Percentiles rank a stretch among this genome's conserved stretches.
These are phyloP conservation scores for Gloeophyllum trabeum DNA, from an alignment of 768 basidiomycete genomes.

Conservation along the genomic window DNA sequence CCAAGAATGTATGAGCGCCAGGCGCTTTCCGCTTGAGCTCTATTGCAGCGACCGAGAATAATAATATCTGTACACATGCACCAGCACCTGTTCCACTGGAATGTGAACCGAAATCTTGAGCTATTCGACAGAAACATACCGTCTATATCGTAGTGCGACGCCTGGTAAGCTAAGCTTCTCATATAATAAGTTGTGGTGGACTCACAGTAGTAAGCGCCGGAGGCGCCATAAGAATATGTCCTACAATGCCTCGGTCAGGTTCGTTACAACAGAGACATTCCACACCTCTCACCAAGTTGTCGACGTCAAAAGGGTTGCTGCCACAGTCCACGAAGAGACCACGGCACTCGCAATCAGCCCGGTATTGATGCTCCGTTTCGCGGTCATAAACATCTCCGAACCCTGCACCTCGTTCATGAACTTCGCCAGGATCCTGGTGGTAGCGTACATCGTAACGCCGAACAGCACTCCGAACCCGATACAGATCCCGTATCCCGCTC, in stretches of 20 bases:
- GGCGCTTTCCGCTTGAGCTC: constrained; percentile 9
- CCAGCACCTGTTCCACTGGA: constrained; percentile 8
- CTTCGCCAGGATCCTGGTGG: constrained; percentile 7
- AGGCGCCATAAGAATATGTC: constrained; percentile 17
- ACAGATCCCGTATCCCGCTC: constrained; percentile 18
- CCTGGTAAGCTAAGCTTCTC: too few species aligned
- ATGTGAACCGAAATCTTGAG: constrained; percentile 6
- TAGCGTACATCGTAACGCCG: constrained; percentile 16
- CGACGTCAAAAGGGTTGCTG: constrained; percentile 17
- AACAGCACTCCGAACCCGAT: constrained; percentile 18
- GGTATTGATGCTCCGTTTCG: constrained; percentile 10
- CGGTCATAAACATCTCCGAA: constrained; percentile 19
- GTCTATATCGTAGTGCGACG: too few species aligned
- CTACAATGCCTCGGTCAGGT: constrained; percentile 14
- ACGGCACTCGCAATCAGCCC: constrained; percentile 9
- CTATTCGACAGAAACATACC: constrained; percentile 6
- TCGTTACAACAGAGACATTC: too few species aligned
- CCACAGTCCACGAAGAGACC: constrained; percentile 20
- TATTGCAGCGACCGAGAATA: constrained; percentile 8
- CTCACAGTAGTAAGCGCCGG: constrained; percentile 16
- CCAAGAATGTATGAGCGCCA: constrained; percentile 7
- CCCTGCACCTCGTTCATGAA: constrained; percentile 15
- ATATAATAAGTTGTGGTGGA: too few species aligned
- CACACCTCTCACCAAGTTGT: too few species aligned
- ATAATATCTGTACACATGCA: constrained; percentile 8